These are phyloP conservation scores for Grigorovia transvaalensis DNA, from an alignment of 805 yeast species.

Conservation along the genomic window DNA sequence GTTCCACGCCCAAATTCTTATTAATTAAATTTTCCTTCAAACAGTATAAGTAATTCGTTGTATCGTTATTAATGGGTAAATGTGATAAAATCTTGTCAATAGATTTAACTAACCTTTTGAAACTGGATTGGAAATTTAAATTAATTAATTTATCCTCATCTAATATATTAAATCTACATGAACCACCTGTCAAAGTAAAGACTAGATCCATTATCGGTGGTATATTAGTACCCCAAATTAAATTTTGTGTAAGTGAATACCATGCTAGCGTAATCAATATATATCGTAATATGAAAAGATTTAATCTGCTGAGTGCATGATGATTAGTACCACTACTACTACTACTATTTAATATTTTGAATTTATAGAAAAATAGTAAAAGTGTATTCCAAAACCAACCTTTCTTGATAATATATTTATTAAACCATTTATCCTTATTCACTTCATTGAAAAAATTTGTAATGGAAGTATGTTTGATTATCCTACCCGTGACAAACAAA, in stretches of 20 bases:
- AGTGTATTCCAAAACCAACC: conserved; percentile 90
- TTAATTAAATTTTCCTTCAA: not conserved
- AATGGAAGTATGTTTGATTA: conserved; percentile 13
- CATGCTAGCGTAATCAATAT: conserved; percentile 63
- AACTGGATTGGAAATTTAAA: not conserved
- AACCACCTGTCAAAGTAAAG: conserved; percentile 75
- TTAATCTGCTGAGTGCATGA: not conserved
- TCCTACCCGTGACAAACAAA: conserved; percentile 42
- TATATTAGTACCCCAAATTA: conserved; percentile 39
- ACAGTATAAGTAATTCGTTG: not conserved
- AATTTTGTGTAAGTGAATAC: conserved; percentile 64
- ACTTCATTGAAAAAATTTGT: conserved; percentile 1
- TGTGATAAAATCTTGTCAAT: not conserved
- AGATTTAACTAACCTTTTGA: not conserved
- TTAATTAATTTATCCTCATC: conserved; percentile 1
- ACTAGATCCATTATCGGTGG: conserved; percentile 80
- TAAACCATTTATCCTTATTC: conserved; percentile 59
- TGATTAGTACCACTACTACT: conserved; percentile 8
- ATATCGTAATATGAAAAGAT: conserved; percentile 30
- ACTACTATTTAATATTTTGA: too few relatives aligned
- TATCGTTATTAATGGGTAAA: not conserved
- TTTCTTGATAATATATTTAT: conserved; percentile 65
- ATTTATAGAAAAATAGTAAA: conserved; percentile 18
- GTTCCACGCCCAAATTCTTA: not conserved
- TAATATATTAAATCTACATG: conserved; percentile 35